Evolutionary conservation across 805 yeast species (phyloP).

Genomic region (Candida ovalis): DNA sequence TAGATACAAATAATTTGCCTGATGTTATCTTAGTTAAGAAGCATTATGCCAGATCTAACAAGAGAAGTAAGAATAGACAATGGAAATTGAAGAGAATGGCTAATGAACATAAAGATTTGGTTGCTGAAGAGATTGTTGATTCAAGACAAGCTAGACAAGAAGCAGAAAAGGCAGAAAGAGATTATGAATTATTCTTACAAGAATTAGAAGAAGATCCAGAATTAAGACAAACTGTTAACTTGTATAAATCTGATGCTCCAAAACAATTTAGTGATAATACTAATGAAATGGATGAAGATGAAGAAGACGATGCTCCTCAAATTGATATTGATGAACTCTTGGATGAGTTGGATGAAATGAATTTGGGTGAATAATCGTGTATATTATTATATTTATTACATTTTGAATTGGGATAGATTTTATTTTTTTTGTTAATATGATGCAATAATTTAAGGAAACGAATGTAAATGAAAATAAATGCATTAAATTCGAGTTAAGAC

Average conservation of each 20-base stretch:
- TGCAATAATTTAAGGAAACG: too few relatives aligned
- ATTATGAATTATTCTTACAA: conserved; percentile 92
- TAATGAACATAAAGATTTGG: conserved; percentile 85
- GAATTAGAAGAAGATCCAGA: conserved; percentile 97
- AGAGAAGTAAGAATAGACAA: conserved; percentile 70
- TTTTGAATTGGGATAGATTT: not conserved
- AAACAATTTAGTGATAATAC: conserved; percentile 35
- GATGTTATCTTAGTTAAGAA: conserved; percentile 90
- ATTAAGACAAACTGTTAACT: conserved; percentile 82
- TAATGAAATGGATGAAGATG: conserved; percentile 46
- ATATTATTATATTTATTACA: not conserved
- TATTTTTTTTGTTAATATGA: not conserved
- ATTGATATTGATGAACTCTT: conserved; percentile 87
- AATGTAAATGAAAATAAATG: too few relatives aligned
- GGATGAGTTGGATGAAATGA: conserved; percentile 94
- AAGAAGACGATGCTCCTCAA: conserved; percentile 81
- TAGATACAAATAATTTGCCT: conserved; percentile 62
- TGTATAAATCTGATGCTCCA: conserved; percentile 63
- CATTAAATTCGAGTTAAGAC: too few relatives aligned
- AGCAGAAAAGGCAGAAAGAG: conserved; percentile 87
- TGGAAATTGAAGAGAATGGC: conserved; percentile 99
- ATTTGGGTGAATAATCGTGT: conserved; percentile 51
- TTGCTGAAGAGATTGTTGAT: conserved; percentile 51
- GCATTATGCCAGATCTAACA: conserved; percentile 73
- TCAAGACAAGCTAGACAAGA: conserved; percentile 82